Conservation (phyloP, 345 rosid genomes). For the Eucalyptus marginata region DNA sequence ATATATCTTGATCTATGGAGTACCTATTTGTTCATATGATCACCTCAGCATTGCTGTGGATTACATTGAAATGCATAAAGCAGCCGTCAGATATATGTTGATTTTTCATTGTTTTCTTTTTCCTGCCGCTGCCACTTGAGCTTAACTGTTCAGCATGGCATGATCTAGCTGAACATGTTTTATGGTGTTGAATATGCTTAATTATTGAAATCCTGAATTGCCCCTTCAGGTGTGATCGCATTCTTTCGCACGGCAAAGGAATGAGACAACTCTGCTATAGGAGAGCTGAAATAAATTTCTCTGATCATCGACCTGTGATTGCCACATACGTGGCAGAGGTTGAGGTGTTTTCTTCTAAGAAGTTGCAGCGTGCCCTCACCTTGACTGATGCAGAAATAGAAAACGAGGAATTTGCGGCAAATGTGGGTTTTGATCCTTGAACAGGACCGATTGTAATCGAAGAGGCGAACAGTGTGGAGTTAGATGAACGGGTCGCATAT, state of each 20-base stretch:
- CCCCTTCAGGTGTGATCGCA: slow-evolving; percentile 74
- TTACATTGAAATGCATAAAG: not conserved
- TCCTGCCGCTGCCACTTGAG: not conserved
- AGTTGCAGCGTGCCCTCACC: slow-evolving; percentile 80
- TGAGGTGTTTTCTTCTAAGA: slow-evolving; percentile 66
- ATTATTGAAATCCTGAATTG: not conserved
- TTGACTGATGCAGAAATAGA: slow-evolving; percentile 83
- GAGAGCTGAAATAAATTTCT: slow-evolving; percentile 58
- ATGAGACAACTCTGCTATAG: slow-evolving; percentile 60
- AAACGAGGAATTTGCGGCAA: slow-evolving; percentile 19
- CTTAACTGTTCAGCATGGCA: not conserved
- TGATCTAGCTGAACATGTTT: not conserved
- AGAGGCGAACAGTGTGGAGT: not conserved
- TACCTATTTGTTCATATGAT: not conserved
- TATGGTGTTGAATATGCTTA: not conserved
- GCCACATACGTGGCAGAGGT: slow-evolving; percentile 78
- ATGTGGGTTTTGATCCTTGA: slow-evolving; percentile 14
- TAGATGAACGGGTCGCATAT: not conserved
- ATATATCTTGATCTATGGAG: not conserved
- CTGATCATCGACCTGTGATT: slow-evolving; percentile 95
- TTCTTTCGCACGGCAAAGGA: slow-evolving; percentile 75
- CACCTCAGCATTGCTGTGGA: not conserved
- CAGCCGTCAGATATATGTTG: not conserved
- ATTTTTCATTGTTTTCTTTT: not conserved
- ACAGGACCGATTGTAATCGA: not conserved